These are phyloP conservation scores for Bjerkandera adusta DNA, from an alignment of 1,284 basidiomycete species.

Conservation along the genomic window DNA sequence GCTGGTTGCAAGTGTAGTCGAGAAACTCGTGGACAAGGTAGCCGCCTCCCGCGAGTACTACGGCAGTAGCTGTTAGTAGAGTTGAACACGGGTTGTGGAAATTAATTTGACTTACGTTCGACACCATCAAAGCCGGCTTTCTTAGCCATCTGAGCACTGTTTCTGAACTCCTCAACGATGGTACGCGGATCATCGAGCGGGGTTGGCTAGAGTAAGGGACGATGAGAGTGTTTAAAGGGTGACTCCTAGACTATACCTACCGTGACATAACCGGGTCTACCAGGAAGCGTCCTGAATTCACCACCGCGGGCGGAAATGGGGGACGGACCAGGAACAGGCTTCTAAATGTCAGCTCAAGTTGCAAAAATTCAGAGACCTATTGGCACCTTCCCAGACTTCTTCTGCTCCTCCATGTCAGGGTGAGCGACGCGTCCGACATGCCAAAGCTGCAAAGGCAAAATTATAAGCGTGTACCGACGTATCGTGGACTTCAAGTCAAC, in stretches of 20 bases:
- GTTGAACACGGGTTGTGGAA: neutral
- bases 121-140: constrained; percentile 15
- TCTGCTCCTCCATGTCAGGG: constrained; percentile 11
- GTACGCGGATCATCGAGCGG: constrained; percentile 5
- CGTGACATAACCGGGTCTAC: constrained; percentile 7
- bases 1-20: constrained; percentile 2
- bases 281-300: constrained; percentile 10
- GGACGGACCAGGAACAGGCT: constrained; percentile 6
- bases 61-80: neutral
- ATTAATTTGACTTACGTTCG: constrained; percentile 4
- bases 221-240: too few species aligned
- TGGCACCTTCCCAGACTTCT: constrained; percentile 7
- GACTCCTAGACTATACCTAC: neutral
- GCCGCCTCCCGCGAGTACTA: constrained; percentile 45
- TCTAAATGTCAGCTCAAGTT: too few species aligned
- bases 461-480: too few species aligned
- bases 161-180: constrained; percentile 8
- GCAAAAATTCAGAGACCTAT: neutral
- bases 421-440: constrained; percentile 11
- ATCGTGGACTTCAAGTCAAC: neutral
- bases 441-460: neutral
- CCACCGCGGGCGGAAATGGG: constrained; percentile 7
- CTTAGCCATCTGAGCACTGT: constrained; percentile 12
- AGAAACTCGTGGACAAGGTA: constrained; percentile 5
- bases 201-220: constrained; percentile 1